Evolutionary conservation across 1,284 basidiomycete species (phyloP), one percentile per base, ranked within the genome.

Genomic region (Tremellales sp.): DNA sequence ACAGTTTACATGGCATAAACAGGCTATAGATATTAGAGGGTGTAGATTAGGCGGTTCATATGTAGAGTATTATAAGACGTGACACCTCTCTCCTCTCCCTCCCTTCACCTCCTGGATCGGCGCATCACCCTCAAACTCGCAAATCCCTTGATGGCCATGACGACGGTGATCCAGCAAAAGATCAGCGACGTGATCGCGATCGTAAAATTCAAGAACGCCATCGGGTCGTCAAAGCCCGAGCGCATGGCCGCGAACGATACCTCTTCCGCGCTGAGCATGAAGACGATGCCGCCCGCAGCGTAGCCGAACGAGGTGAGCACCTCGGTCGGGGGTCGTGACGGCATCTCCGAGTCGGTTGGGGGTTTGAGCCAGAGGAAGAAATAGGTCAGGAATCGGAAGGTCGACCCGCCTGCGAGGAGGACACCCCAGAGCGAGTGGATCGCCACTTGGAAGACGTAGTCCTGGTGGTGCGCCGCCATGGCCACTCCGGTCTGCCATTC

Each of bases 391-490:
- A 74, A 71, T 13, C 77, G 72, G 60, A 76, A 74, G 35, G 71
- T 16, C 1, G 68, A 70, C 67, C 88, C 93, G 2, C 78, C 85
- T 22, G 85, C 78, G n/a, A 97, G 81, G n/a, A 94, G 78, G 70
- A 83, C 81, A 39, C 93, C 93, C 93, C 94, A 97, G 1, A 97
- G 77, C 40, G 78, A 73, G 70, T 97, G 94, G 47, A 97, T 86
- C 68, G 88, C 81, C 35, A 93, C 84, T 79, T 84, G 64, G 60
- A 61, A 65, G 28, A 61, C 50, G 72, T 95, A 97, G 18, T 82
- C 81, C 72, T 97, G 93, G 54, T 83, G 81, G 69, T 97, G 93
- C 0, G 90, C 89, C n/a, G 87, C 82, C 94, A 97, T 97, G 1
- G 90, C 93, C 4, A 87, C 79, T 27, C 94, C 93, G 3, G 93